These are phyloP conservation scores for Biscogniauxia sp. DNA, from an alignment of 2,329 filamentous ascomycete genomes.

Conservation along the genomic window DNA sequence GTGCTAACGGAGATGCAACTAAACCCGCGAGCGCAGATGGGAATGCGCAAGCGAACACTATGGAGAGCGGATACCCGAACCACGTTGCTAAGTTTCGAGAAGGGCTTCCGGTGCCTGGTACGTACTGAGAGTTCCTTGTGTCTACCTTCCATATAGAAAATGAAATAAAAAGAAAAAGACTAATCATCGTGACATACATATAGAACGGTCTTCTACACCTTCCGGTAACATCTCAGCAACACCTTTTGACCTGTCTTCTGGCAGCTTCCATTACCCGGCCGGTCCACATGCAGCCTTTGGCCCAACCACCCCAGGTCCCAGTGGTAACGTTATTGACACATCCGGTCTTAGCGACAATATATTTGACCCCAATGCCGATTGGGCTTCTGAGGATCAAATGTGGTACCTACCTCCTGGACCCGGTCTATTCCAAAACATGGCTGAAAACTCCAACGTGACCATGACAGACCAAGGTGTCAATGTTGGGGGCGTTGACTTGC, in stretches of 20 bases:
- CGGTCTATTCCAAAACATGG: constrained; percentile 64
- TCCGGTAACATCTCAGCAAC: constrained; percentile 59
- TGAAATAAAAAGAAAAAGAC: background rate
- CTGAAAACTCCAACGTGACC: constrained; percentile 54
- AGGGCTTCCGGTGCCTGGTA: constrained; percentile 29
- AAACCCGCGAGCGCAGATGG: constrained; percentile 25
- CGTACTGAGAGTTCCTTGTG: constrained; percentile 7
- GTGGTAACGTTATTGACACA: constrained; percentile 30
- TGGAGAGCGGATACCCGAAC: constrained; percentile 25
- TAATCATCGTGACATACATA: constrained; percentile 8
- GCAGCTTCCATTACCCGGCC: constrained; percentile 53
- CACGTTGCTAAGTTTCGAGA: constrained; percentile 28
- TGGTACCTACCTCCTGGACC: constrained; percentile 65
- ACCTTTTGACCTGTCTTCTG: constrained; percentile 56
- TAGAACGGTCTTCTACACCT: constrained; percentile 41
- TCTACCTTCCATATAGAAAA: background rate
- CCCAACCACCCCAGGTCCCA: constrained; percentile 45
- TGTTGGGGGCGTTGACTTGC: constrained; percentile 62
- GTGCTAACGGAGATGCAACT: constrained; percentile 30
- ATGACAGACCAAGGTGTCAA: constrained; percentile 68
- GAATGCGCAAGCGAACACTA: constrained; percentile 29
- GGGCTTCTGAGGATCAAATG: constrained; percentile 59
- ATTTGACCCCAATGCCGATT: constrained; percentile 47
- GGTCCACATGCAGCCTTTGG: constrained; percentile 48
- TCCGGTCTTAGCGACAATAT: constrained; percentile 38